A percentile compares a stretch with the other conserved stretches of the same genome.
Conservation (phyloP, 306 rosid genomes). For the Potentilla sterilis region DNA sequence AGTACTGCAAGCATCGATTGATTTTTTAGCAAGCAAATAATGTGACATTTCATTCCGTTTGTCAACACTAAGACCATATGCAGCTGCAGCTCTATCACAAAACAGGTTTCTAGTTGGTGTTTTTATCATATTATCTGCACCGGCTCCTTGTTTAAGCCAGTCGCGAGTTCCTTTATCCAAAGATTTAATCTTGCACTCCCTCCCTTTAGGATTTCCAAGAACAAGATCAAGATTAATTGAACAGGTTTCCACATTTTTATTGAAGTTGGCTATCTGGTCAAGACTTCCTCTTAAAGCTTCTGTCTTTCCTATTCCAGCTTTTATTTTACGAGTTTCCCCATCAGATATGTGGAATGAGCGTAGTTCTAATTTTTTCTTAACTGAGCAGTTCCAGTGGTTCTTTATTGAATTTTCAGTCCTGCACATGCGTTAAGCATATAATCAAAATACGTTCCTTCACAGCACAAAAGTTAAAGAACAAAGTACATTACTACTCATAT, state of each 20-base stretch:
- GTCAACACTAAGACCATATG: neutral
- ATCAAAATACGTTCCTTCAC: neutral
- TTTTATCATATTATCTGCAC: neutral
- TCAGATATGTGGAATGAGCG: neutral
- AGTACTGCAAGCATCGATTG: neutral
- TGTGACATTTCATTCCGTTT: neutral
- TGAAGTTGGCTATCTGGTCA: slow-evolving; percentile 1
- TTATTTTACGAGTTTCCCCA: neutral
- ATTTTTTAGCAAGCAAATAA: neutral
- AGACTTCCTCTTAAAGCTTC: neutral
- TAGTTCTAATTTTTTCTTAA: slow-evolving; percentile 28
- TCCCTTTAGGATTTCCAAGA: slow-evolving; percentile 4
- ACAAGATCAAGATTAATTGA: slow-evolving; percentile 24
- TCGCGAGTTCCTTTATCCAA: neutral
- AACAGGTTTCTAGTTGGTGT: neutral
- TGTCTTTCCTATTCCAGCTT: neutral
- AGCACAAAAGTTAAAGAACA: neutral
- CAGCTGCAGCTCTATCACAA: neutral
- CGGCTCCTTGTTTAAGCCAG: neutral
- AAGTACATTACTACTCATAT: too few species aligned
- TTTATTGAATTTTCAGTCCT: slow-evolving; percentile 51
- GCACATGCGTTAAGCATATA: neutral
- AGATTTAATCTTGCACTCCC: neutral
- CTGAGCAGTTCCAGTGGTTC: slow-evolving; percentile 44
- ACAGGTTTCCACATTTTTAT: neutral